Percentiles rank a stretch among this genome's conserved stretches.
phyloP scores from a whole-genome alignment of 139 green algal species.

The Chlorella sp. region DNA sequence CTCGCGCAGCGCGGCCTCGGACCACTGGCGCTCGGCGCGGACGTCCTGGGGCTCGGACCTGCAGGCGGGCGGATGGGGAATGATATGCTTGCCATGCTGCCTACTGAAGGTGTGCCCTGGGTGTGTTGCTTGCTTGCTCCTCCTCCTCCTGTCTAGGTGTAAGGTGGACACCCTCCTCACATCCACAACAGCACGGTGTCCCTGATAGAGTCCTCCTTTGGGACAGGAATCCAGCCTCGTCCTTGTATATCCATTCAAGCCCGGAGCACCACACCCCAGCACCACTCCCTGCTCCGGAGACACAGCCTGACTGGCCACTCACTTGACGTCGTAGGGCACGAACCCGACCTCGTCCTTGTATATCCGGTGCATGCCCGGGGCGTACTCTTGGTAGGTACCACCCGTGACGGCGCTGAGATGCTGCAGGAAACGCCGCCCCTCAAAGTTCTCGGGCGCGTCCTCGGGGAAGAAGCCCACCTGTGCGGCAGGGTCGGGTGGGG shows the following conservation, averaged over 20 bases:
- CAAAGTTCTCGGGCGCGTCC: conserved; percentile 15
- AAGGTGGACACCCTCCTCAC: too few relatives aligned
- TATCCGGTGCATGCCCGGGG: conserved; percentile 11
- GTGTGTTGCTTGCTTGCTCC: too few relatives aligned
- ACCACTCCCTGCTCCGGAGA: too few relatives aligned
- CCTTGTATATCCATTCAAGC: conserved; percentile 30
- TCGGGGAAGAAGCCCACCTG: conserved; percentile 41
- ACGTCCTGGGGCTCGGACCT: conserved; percentile 19
- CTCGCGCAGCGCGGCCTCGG: conserved; percentile 31
- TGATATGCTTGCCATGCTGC: too few relatives aligned
- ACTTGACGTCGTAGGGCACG: conserved; percentile 22
- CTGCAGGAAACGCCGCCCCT: conserved; percentile 47
- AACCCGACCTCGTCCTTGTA: conserved; percentile 27
- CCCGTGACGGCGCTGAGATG: conserved; percentile 36
- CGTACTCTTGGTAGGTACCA: conserved; percentile 39
- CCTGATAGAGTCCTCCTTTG: too few relatives aligned
- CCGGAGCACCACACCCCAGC: too few relatives aligned
- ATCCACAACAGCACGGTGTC: too few relatives aligned
- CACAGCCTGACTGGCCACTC: too few relatives aligned
- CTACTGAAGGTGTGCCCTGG: too few relatives aligned
- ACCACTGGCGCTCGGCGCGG: conserved; percentile 39
- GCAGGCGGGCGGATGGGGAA: too few relatives aligned
- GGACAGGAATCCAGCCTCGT: conserved; percentile 19
- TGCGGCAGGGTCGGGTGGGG: too few relatives aligned
- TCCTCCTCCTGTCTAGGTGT: too few relatives aligned